Base-by-base conservation (phyloP, 2,329 filamentous ascomycete genomes). In the Aspergillus bombycis region DNA sequence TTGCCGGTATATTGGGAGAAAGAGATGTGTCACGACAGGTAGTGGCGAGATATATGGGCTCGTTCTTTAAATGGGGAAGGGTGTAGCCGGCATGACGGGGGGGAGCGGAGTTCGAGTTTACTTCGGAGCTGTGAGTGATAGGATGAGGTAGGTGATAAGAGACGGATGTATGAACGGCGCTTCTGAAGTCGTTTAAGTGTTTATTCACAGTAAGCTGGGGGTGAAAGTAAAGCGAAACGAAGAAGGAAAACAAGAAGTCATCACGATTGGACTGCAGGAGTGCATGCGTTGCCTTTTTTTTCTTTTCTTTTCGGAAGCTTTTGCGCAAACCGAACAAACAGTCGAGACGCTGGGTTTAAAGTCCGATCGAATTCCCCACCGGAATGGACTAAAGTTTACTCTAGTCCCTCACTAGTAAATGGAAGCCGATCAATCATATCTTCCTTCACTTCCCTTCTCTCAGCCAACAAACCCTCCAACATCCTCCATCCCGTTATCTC, bases 321-420 rank as follows among this genome's bases (percentile, higher is more conserved):
- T 41, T 36, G 58, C 58, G 57, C 58, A 60, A 60, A 60, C 58
- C 36, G 58, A 60, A 60, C 58, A 60, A 60, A 60, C 58, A 60
- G 16, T 32, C 58, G 58, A 50, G 48, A 53, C 45, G 32, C 32
- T 50, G 30, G 45, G 30, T 36, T 38, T 55, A 23, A 55, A 55
- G 52, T 50, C 57, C 45, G 57, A 52, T 59, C 45, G 32, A n/a
- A 41, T 53, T 50, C 56, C 43, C 38, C 43, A 46, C 58, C 45
- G 12, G 21, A 26, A 48, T 23, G 43, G 12, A 48, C 21, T 52
- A n/a, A 52, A 32, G 48, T 52, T 52, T 46, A 23, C 41, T 21
- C 16, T 52, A 52, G 48, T 32, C 28, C 19, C 16, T 34, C 48
- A 32, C 28, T 52, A 52, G 26, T 32, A 19, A 8, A 48, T 23